phyloP scores from a whole-genome alignment of 148 eudicot species.

The Fallopia convolvulus region DNA sequence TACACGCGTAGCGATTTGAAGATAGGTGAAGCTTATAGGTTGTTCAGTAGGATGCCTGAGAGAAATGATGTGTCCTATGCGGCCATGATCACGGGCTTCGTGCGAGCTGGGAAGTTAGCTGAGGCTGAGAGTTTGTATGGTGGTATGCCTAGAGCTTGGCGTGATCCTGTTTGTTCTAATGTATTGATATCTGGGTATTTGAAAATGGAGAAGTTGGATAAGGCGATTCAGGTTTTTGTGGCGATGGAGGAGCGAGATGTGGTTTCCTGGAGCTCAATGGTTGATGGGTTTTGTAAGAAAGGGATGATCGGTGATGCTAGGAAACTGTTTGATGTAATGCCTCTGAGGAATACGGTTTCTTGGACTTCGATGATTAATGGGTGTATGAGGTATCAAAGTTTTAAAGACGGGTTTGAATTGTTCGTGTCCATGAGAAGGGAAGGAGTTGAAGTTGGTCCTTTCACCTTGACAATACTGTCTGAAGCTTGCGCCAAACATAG shows the following conservation, averaged over 20 bases:
- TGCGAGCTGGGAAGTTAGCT: constrained; percentile 41
- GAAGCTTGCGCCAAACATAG: constrained; percentile 45
- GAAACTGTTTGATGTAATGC: constrained; percentile 48
- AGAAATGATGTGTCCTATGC: constrained; percentile 48
- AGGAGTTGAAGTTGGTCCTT: constrained; percentile 26
- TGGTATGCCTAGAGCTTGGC: constrained; percentile 29
- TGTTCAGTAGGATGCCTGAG: constrained; percentile 44
- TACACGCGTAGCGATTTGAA: constrained; percentile 24
- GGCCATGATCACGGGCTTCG: constrained; percentile 34
- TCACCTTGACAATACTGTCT: constrained; percentile 32
- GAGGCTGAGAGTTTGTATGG: constrained; percentile 40
- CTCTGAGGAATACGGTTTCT: constrained; percentile 40
- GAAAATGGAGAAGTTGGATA: not conserved
- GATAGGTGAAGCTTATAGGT: constrained; percentile 30
- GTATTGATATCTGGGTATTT: constrained; percentile 47
- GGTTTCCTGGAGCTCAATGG: constrained; percentile 59
- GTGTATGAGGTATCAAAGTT: constrained; percentile 41
- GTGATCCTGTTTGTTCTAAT: constrained; percentile 57
- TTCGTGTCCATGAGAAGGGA: constrained; percentile 46
- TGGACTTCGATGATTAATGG: constrained; percentile 71
- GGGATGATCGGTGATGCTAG: constrained; percentile 40
- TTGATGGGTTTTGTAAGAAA: constrained; percentile 43
- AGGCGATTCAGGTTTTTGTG: constrained; percentile 23
- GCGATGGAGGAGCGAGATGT: constrained; percentile 45
- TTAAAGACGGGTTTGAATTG: constrained; percentile 38